These are phyloP conservation scores for Myriosclerotinia scirpicola DNA, from an alignment of 2,329 filamentous ascomycete genomes.

Conservation along the genomic window DNA sequence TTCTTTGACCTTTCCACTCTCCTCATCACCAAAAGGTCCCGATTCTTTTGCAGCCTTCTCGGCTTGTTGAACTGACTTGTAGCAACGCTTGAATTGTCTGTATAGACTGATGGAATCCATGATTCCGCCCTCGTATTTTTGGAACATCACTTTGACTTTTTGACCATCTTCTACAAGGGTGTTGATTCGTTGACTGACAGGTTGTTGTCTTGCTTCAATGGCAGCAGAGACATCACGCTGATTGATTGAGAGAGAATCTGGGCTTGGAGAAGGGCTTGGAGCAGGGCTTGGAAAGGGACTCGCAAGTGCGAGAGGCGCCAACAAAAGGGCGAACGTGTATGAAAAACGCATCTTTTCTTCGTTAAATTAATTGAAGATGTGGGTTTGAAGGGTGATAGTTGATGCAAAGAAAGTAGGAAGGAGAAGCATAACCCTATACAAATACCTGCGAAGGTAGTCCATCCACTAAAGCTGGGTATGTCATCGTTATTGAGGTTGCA, in stretches of 20 bases:
- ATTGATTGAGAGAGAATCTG: background rate
- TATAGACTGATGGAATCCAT: background rate
- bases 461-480: background rate
- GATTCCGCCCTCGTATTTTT: background rate
- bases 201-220: background rate
- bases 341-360: constrained; percentile 4
- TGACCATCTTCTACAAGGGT: background rate
- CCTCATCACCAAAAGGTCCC: background rate
- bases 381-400: background rate
- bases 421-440: background rate
- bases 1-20: background rate
- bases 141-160: background rate
- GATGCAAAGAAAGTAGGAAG: background rate
- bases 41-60: background rate
- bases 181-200: background rate
- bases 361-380: background rate
- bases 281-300: background rate
- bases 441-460: background rate
- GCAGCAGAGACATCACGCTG: background rate
- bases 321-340: background rate
- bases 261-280: background rate
- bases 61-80: background rate
- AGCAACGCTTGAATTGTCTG: background rate
- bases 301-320: constrained; percentile 13
- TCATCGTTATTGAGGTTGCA: background rate